Percentiles rank a stretch among this genome's conserved stretches.
phyloP scores from a whole-genome alignment of 2,329 filamentous ascomycete genomes.

The Periconia macrospinosa region DNA sequence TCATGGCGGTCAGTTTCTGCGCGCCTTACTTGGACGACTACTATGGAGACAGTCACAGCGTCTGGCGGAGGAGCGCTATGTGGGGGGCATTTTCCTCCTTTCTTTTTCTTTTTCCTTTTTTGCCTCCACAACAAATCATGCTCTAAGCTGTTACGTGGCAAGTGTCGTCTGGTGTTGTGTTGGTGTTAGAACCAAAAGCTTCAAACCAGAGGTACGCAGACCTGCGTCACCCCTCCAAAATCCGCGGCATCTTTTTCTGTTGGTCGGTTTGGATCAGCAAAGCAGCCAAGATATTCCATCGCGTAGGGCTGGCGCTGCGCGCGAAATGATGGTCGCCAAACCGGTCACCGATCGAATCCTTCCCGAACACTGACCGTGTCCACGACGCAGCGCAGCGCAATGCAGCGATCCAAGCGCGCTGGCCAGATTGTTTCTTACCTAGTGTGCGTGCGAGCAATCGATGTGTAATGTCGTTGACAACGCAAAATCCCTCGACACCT shows the following conservation, averaged over 20 bases:
- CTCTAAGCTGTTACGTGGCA: background rate
- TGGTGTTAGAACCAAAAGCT: background rate
- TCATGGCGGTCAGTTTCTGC: background rate
- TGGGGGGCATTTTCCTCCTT: too few relatives aligned
- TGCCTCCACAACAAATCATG: background rate
- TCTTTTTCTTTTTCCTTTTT: too few relatives aligned
- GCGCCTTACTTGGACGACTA: background rate
- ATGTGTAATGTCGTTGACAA: background rate
- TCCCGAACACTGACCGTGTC: background rate
- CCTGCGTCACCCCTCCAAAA: background rate
- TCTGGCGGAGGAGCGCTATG: background rate
- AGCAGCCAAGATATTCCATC: background rate
- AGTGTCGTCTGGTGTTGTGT: background rate
- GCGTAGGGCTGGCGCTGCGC: background rate
- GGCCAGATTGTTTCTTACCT: background rate
- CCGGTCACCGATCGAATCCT: constrained; percentile 1
- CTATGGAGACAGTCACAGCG: background rate
- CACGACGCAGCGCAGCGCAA: background rate
- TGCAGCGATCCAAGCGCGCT: background rate
- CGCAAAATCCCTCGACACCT: background rate
- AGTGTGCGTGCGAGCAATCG: background rate
- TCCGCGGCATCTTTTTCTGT: background rate
- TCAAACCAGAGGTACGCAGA: too few relatives aligned
- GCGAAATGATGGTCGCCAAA: background rate
- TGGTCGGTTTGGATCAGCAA: background rate